A percentile compares a stretch with the other conserved stretches of the same genome.
These are phyloP conservation scores for Colletotrichum endophyticum DNA, from an alignment of 2,329 filamentous ascomycete genomes.

Conservation along the genomic window DNA sequence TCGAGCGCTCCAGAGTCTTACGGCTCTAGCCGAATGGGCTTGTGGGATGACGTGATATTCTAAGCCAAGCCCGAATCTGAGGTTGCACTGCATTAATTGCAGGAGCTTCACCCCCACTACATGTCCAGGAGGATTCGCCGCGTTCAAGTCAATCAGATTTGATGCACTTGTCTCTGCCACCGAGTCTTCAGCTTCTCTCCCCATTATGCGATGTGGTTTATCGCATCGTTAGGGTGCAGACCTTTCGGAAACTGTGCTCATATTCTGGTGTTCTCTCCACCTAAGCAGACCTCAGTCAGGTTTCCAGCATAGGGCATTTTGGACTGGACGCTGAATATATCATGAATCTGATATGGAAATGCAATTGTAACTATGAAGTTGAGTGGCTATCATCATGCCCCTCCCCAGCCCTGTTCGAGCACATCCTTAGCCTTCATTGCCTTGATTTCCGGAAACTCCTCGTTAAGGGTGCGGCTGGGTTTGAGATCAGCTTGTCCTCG, in stretches of 20 bases:
- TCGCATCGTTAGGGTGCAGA: not conserved
- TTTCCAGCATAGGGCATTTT: not conserved
- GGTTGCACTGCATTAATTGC: not conserved
- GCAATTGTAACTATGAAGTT: not conserved
- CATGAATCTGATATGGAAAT: not conserved
- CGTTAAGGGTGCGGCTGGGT: not conserved
- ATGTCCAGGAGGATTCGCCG: not conserved
- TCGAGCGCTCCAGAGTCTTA: not conserved
- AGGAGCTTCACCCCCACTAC: not conserved
- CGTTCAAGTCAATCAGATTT: not conserved
- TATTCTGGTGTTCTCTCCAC: not conserved
- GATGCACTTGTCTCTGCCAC: not conserved
- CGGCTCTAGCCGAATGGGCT: not conserved
- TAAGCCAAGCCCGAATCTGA: not conserved
- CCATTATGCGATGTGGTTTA: not conserved
- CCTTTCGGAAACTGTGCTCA: not conserved
- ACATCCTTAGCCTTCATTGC: not conserved
- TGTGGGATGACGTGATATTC: not conserved
- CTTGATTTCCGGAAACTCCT: not conserved
- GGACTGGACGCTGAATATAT: not conserved
- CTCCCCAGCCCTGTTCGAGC: not conserved
- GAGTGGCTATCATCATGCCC: not conserved
- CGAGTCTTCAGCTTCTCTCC: not conserved
- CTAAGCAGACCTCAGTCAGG: not conserved
- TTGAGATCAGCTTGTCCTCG: not conserved